Base-by-base conservation (phyloP, 2,329 filamentous ascomycete genomes). In the Fusarium nodosum region DNA sequence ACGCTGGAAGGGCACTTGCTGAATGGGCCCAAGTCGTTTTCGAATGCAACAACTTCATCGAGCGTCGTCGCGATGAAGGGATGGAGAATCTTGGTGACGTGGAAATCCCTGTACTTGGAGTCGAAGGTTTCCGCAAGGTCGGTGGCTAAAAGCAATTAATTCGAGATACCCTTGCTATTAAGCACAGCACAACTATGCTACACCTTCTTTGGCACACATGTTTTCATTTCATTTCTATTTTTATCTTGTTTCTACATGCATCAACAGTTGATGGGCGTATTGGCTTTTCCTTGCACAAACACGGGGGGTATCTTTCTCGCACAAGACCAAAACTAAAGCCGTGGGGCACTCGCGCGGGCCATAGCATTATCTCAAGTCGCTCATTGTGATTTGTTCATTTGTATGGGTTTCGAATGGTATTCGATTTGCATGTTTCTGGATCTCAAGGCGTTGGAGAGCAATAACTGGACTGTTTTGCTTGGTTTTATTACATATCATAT, bases 11-110 rank as follows among this genome's bases (percentile, higher is more conserved):
- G 22, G 90, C 93, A 1, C 83, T 96, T 45, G 92, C 92, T 0
- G 93, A 96, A 78, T 96, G 93, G 93, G 84, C 85, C 22, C 82
- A 92, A 20, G 87, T 95, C 22, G 88, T 94, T 18, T 87, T 87
- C 58, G 93, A 96, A 77, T 93, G 90, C 81, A 93, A 94, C 79
- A 92, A 89, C 74, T 96, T 95, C 78, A 88, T 93, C 33, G 92
- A 95, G 61, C 85, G 92, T 46, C 86, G 93, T 56, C 89, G 89
- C 53, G 88, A 89, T 47, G 93, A 96, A 76, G 92, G 92, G 45
- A 87, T 94, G 12, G 84, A 87, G 3, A 82, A 83, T 1, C 86
- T 93, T 63, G 84, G 82, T 69, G 88, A 90, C 44, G 88, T 95
- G 42, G 92, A 95, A 78, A 80, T 84, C 5, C 82, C 81, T 2